A percentile compares a stretch with the other conserved stretches of the same genome.
Evolutionary conservation across 78 protist species (phyloP).

Genomic region (Mantamonas sphyraenae): DNA sequence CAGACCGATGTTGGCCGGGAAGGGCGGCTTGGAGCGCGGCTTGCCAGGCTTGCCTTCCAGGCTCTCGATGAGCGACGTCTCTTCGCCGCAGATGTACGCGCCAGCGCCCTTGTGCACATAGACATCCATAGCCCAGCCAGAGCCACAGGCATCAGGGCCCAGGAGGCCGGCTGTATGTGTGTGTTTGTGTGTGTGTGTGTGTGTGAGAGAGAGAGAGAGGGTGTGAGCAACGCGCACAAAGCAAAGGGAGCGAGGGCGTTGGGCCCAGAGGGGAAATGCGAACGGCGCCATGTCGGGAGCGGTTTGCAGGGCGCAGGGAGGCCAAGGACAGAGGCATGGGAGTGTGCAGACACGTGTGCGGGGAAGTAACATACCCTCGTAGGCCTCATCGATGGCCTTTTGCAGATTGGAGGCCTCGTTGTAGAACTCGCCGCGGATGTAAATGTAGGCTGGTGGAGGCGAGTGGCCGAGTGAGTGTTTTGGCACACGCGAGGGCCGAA

Average conservation of each 20-base stretch:
- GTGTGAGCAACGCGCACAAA: too few relatives aligned
- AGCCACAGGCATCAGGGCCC: conserved; percentile 90
- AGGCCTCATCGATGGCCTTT: conserved; percentile 82
- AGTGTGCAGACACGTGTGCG: neutral
- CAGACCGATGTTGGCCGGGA: conserved; percentile 96
- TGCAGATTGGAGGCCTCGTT: conserved; percentile 43
- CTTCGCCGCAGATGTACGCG: conserved; percentile 99
- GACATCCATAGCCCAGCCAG: conserved; percentile 88
- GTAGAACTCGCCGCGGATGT: conserved; percentile 93
- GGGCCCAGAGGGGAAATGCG: too few relatives aligned
- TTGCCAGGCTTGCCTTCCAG: conserved; percentile 92
- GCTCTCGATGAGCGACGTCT: conserved; percentile 93
- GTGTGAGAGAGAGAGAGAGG: neutral
- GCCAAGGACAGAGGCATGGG: neutral
- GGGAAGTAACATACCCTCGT: conserved; percentile 50
- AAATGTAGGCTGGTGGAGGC: conserved; percentile 82
- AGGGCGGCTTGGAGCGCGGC: conserved; percentile 97
- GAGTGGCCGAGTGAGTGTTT: too few relatives aligned
- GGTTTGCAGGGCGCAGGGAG: neutral
- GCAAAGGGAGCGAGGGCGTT: too few relatives aligned
- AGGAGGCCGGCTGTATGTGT: conserved; percentile 58
- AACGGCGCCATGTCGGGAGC: too few relatives aligned
- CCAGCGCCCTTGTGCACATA: conserved; percentile 94
- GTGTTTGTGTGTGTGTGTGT: neutral
- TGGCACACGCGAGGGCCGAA: too few relatives aligned